Percentiles rank a stretch among this genome's conserved stretches.
These are phyloP conservation scores for Erodium maritimum DNA, from an alignment of 345 rosid genomes.

Conservation along the genomic window DNA sequence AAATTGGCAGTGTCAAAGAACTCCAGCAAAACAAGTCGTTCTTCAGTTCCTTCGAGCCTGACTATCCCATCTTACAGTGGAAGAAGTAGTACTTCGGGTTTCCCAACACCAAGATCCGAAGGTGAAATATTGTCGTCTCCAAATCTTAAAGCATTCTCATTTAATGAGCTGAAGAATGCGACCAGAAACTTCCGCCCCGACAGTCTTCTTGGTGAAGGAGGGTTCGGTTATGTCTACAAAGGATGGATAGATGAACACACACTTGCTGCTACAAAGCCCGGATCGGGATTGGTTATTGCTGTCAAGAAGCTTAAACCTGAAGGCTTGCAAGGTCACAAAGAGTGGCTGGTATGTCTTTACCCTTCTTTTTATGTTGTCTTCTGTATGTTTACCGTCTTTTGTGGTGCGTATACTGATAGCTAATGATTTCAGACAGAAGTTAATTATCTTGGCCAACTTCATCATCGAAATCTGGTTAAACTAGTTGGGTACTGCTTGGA, in stretches of 20 bases:
- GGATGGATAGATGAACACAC: slow-evolving; percentile 81
- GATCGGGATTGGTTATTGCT: slow-evolving; percentile 86
- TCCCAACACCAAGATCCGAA: slow-evolving; percentile 70
- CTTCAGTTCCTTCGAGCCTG: slow-evolving; percentile 46
- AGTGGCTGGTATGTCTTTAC: slow-evolving; percentile 74
- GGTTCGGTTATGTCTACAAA: slow-evolving; percentile 84
- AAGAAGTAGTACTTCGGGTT: slow-evolving; percentile 34
- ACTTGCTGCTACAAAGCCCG: slow-evolving; percentile 57
- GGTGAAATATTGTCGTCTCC: slow-evolving; percentile 78
- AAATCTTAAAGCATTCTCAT: slow-evolving; percentile 62
- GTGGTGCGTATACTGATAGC: slow-evolving; percentile 12
- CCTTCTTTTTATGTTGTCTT: slow-evolving; percentile 5
- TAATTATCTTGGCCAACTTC: slow-evolving; percentile 84
- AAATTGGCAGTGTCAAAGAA: slow-evolving; percentile 35
- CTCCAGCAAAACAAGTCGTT: slow-evolving; percentile 62
- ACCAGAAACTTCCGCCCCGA: slow-evolving; percentile 86
- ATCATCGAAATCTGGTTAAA: slow-evolving; percentile 78
- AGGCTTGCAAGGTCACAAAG: slow-evolving; percentile 94
- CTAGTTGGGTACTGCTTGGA: slow-evolving; percentile 76
- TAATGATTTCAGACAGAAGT: slow-evolving; percentile 68
- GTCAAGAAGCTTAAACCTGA: slow-evolving; percentile 89
- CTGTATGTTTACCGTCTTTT: background rate
- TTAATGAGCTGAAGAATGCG: slow-evolving; percentile 70
- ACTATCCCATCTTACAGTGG: slow-evolving; percentile 48
- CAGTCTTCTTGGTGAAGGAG: slow-evolving; percentile 90